Conservation (phyloP, 108 stramenopile genomes). For the Chaetoceros tenuissimus region DNA sequence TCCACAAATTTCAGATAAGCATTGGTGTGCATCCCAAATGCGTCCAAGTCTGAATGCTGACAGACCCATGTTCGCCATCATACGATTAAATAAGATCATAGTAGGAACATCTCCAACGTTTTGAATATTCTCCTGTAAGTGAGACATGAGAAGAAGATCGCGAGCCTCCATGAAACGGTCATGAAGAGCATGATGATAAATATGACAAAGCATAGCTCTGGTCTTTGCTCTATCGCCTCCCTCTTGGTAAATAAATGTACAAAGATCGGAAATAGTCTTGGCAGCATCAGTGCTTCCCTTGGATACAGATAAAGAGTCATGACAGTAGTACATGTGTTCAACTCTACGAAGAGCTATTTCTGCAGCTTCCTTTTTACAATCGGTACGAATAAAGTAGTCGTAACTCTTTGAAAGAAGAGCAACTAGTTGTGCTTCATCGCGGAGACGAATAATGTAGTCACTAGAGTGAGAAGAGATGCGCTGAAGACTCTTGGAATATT, state of each 20-base stretch:
- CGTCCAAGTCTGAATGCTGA: constrained; percentile 94
- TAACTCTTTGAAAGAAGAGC: constrained; percentile 61
- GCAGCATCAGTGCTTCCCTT: constrained; percentile 19
- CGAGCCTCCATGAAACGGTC: constrained; percentile 94
- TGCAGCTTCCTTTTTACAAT: constrained; percentile 59
- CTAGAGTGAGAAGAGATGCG: constrained; percentile 86
- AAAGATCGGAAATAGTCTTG: constrained; percentile 55
- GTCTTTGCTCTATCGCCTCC: constrained; percentile 83
- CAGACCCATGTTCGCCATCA: constrained; percentile 95
- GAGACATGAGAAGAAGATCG: constrained; percentile 96
- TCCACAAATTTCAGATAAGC: constrained; percentile 88
- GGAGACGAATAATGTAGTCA: constrained; percentile 86
- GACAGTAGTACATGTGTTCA: constrained; percentile 97
- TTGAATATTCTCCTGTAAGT: constrained; percentile 83
- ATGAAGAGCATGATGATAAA: constrained; percentile 95
- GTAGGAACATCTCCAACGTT: constrained; percentile 78
- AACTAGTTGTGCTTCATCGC: constrained; percentile 85
- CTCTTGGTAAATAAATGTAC: constrained; percentile 85
- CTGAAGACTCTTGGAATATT: constrained; percentile 94
- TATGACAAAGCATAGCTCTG: constrained; percentile 94
- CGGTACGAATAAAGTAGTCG: constrained; percentile 77
- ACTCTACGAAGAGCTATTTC: constrained; percentile 62
- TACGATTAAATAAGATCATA: constrained; percentile 96
- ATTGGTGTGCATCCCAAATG: constrained; percentile 91
- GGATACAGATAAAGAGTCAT: constrained; percentile 89